These are phyloP conservation scores for Xerocomus minutiporus DNA, from an alignment of 1,284 basidiomycete genomes.

Conservation along the genomic window DNA sequence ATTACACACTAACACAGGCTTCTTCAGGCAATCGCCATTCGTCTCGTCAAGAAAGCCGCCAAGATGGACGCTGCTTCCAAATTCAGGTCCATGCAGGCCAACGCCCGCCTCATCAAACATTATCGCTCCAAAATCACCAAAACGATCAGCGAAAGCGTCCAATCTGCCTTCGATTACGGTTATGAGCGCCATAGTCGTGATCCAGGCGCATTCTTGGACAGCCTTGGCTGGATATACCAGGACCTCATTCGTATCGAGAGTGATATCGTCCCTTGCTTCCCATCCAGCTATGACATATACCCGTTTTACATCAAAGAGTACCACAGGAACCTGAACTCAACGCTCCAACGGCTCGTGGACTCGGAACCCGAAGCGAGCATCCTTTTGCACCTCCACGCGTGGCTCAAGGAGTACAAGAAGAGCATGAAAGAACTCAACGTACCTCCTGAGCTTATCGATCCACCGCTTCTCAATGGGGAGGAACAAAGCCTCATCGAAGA, in stretches of 20 bases:
- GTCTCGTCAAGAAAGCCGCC: conserved; percentile 89
- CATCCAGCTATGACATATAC: conserved; percentile 87
- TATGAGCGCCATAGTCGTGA: conserved; percentile 62
- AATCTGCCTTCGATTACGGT: conserved; percentile 67
- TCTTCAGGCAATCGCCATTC: conserved; percentile 80
- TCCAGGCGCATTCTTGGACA: conserved; percentile 72
- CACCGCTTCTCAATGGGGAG: conserved; percentile 88
- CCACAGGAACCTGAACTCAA: conserved; percentile 82
- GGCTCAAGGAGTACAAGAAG: conserved; percentile 93
- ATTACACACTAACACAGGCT: background rate
- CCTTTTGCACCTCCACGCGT: conserved; percentile 83
- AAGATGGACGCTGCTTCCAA: conserved; percentile 86
- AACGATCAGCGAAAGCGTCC: conserved; percentile 75
- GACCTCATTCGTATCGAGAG: conserved; percentile 89
- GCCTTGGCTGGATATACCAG: conserved; percentile 89
- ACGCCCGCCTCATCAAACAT: conserved; percentile 92
- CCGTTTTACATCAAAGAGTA: conserved; percentile 85
- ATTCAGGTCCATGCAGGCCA: conserved; percentile 88
- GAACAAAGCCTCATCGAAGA: conserved; percentile 94
- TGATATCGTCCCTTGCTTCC: conserved; percentile 87
- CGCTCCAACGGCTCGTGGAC: conserved; percentile 68
- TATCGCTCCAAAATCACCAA: conserved; percentile 90
- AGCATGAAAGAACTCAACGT: conserved; percentile 93
- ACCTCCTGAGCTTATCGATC: conserved; percentile 76
- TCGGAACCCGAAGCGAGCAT: conserved; percentile 84